These are phyloP conservation scores for Rheum nobile DNA, from an alignment of 148 eudicot genomes.

Conservation along the genomic window DNA sequence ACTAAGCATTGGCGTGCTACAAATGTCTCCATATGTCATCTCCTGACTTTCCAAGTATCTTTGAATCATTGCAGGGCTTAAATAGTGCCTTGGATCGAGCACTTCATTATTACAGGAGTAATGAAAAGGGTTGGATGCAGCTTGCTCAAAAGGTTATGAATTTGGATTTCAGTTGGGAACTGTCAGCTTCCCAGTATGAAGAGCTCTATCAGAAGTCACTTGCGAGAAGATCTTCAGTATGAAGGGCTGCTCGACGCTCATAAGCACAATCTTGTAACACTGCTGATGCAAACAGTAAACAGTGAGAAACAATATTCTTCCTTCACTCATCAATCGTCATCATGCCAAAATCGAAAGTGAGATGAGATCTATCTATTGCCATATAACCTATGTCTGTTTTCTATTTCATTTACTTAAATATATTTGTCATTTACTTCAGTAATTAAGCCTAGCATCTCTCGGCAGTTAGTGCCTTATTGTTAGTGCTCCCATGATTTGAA, in stretches of 20 bases:
- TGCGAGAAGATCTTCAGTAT: slow-evolving; percentile 28
- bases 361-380: no score
- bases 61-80: slow-evolving; percentile 36
- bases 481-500: no score
- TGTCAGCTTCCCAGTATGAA: slow-evolving; percentile 69
- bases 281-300: not conserved
- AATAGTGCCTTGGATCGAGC: slow-evolving; percentile 80
- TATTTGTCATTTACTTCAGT: no score
- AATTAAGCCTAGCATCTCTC: no score
- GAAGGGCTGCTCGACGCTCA: slow-evolving; percentile 35
- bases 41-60: not conserved
- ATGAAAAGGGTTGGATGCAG: slow-evolving; percentile 51
- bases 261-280: slow-evolving; percentile 9
- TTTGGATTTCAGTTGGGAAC: slow-evolving; percentile 85
- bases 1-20: not conserved
- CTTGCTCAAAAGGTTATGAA: slow-evolving; percentile 78
- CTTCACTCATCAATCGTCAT: slow-evolving; percentile 1
- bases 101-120: slow-evolving; percentile 33
- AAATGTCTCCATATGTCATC: not conserved
- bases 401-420: no score
- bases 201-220: slow-evolving; percentile 64
- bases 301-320: not conserved
- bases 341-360: not conserved
- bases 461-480: no score
- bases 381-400: no score